These are phyloP conservation scores for Colletotrichum theobromicola DNA, from an alignment of 2,329 filamentous ascomycete genomes.

Conservation along the genomic window DNA sequence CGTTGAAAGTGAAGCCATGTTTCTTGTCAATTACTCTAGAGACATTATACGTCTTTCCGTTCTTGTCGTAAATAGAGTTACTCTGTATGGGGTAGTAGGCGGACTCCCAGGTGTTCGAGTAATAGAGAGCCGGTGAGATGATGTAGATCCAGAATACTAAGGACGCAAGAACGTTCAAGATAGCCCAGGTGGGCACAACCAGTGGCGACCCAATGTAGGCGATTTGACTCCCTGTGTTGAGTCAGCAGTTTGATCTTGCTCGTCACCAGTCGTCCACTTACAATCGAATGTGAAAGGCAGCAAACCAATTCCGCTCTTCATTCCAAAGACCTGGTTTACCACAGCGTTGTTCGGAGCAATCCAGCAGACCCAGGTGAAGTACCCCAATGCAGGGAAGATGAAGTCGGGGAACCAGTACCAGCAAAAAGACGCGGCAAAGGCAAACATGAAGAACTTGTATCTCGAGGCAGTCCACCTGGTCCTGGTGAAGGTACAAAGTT, in stretches of 20 bases:
- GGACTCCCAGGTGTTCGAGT: constrained; percentile 54
- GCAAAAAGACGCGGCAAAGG: constrained; percentile 38
- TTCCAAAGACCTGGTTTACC: constrained; percentile 66
- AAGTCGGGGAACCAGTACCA: constrained; percentile 59
- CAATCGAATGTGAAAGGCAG: constrained; percentile 65
- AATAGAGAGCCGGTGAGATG: constrained; percentile 49
- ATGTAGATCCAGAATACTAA: constrained; percentile 54
- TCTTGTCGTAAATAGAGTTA: constrained; percentile 60
- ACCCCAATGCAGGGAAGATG: constrained; percentile 48
- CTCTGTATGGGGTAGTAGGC: constrained; percentile 58
- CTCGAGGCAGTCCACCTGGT: constrained; percentile 38
- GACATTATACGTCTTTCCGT: constrained; percentile 52
- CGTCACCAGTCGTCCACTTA: constrained; percentile 17
- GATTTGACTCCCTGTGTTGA: constrained; percentile 28
- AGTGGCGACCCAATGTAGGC: constrained; percentile 46
- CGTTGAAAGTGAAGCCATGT: constrained; percentile 41
- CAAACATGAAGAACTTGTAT: constrained; percentile 36
- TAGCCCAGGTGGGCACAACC: constrained; percentile 48
- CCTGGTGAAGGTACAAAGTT: not conserved
- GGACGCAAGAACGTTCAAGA: constrained; percentile 50
- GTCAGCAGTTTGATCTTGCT: not conserved
- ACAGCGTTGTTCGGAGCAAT: constrained; percentile 63
- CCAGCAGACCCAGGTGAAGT: constrained; percentile 64
- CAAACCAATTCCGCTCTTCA: constrained; percentile 62
- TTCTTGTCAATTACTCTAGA: constrained; percentile 50